A percentile compares a stretch with the other conserved stretches of the same genome.
Evolutionary conservation across 495 filamentous ascomycete genomes (phyloP).

Genomic region (Talaromyces nanjingensis): DNA sequence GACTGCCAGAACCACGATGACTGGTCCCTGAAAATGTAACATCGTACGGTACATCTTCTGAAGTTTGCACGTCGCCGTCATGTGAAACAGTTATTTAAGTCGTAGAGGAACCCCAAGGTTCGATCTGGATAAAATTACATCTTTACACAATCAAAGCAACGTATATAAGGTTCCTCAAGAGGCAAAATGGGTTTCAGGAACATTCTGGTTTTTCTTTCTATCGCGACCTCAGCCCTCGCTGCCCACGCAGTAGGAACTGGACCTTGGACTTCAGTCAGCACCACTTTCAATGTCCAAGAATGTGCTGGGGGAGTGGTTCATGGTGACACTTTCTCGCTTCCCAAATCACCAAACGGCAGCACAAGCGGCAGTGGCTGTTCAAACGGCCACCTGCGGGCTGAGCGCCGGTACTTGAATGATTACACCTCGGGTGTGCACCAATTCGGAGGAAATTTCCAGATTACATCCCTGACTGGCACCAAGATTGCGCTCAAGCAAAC

Average conservation of each 20-base stretch:
- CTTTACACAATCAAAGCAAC: not conserved
- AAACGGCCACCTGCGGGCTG: constrained; percentile 3
- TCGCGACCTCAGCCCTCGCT: not conserved
- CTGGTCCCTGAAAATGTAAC: not conserved
- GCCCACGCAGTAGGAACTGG: not conserved
- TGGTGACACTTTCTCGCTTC: not conserved
- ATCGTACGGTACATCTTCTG: not conserved
- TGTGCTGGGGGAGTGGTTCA: not conserved
- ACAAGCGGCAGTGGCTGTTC: constrained; percentile 5
- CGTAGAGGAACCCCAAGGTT: not conserved
- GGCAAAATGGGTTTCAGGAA: not conserved
- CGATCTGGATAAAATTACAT: not conserved
- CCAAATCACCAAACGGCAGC: not conserved
- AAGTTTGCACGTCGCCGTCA: not conserved
- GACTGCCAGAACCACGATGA: too few species aligned
- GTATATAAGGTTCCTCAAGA: not conserved
- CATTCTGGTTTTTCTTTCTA: not conserved
- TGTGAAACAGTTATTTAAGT: not conserved
- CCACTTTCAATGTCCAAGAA: not conserved
- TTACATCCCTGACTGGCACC: not conserved
- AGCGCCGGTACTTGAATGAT: constrained; percentile 4
- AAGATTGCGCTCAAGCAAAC: not conserved
- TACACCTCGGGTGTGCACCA: constrained; percentile 3
- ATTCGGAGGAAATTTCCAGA: constrained; percentile 1
- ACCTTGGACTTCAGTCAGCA: not conserved